These are phyloP conservation scores for Suillus weaverae DNA, from an alignment of 768 basidiomycete species.

Conservation along the genomic window DNA sequence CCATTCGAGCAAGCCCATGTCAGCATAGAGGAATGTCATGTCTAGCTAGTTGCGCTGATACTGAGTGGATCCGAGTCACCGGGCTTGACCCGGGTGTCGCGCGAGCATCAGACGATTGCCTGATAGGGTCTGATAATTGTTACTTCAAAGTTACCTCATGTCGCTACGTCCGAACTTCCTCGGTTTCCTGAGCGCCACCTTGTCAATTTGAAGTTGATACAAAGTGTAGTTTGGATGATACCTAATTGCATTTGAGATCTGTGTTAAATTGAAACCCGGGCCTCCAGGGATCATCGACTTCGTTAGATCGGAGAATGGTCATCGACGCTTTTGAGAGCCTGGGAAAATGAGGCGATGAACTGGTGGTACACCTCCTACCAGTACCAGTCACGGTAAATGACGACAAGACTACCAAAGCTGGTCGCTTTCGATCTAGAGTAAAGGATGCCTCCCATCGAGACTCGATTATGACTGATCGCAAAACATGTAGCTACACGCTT, in stretches of 20 bases:
- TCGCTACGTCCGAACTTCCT: neutral
- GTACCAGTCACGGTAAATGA: neutral
- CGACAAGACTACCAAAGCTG: constrained; percentile 50
- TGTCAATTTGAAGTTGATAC: neutral
- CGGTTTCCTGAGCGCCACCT: neutral
- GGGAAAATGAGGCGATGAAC: neutral
- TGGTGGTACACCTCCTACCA: neutral
- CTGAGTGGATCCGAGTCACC: neutral
- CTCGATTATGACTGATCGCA: constrained; percentile 3
- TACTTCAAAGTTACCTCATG: neutral
- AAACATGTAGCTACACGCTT: constrained; percentile 64
- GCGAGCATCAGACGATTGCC: too few relatives aligned
- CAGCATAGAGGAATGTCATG: constrained; percentile 12
- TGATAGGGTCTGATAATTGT: too few relatives aligned
- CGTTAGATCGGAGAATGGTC: neutral
- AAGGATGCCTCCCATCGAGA: constrained; percentile 23
- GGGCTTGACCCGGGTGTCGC: neutral
- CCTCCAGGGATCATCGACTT: too few relatives aligned
- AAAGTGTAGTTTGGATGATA: neutral
- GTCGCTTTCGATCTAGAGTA: constrained; percentile 85
- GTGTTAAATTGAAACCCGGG: neutral
- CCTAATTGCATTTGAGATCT: too few relatives aligned
- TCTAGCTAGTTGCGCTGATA: neutral
- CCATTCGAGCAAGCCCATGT: constrained; percentile 6
- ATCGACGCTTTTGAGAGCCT: neutral